These are phyloP conservation scores for Kwoniella sp. DNA, from an alignment of 768 basidiomycete genomes.

Conservation along the genomic window DNA sequence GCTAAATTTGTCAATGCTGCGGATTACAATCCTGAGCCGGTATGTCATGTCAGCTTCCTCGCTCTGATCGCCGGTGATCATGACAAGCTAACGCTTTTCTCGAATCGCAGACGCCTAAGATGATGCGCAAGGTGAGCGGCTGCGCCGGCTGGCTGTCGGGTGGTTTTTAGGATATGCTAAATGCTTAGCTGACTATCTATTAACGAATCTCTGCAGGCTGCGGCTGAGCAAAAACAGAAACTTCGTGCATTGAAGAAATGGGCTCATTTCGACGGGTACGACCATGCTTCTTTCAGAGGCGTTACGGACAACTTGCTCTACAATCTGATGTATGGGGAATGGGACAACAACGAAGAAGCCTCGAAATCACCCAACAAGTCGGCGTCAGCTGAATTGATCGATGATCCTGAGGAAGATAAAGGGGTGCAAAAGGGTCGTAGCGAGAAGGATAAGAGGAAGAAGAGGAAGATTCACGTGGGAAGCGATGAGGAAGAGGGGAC, in stretches of 20 bases:
- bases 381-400: background rate
- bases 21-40: slow-evolving; percentile 50
- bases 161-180: background rate
- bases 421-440: background rate
- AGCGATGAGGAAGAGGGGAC: slow-evolving; percentile 12
- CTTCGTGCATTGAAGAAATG: slow-evolving; percentile 53
- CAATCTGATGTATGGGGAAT: slow-evolving; percentile 39
- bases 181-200: background rate
- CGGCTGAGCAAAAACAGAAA: slow-evolving; percentile 49
- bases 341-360: slow-evolving; percentile 10
- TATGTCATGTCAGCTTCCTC: slow-evolving; percentile 24
- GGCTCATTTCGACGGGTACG: slow-evolving; percentile 50
- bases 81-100: background rate
- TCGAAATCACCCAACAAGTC: background rate
- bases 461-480: background rate
- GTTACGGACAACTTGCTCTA: slow-evolving; percentile 43
- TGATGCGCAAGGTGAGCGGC: slow-evolving; percentile 40
- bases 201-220: slow-evolving; percentile 26
- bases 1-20: slow-evolving; percentile 44
- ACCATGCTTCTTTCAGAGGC: slow-evolving; percentile 26
- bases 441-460: slow-evolving; percentile 21
- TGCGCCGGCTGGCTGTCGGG: background rate
- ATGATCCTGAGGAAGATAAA: background rate
- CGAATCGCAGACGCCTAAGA: slow-evolving; percentile 36
- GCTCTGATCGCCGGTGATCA: slow-evolving; percentile 5